These are phyloP conservation scores for Acanthamoeba lugdunensis DNA, from an alignment of 208 protist genomes.

Conservation along the genomic window DNA sequence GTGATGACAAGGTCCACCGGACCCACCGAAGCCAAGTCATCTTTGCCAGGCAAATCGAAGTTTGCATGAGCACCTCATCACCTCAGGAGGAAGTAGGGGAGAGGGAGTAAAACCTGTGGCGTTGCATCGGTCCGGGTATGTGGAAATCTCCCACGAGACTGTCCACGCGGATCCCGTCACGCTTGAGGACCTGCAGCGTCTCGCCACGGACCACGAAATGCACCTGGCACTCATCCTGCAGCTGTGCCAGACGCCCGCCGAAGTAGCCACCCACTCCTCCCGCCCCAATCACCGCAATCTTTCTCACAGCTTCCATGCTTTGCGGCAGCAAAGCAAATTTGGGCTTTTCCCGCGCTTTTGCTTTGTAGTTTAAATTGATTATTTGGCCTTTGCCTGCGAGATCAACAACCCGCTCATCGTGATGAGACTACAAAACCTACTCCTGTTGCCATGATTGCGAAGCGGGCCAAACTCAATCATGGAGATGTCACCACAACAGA, in stretches of 20 bases:
- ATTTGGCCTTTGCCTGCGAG: too few relatives aligned
- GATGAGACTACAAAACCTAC: too few relatives aligned
- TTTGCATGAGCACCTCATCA: neutral
- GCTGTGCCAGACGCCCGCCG: conserved; percentile 20
- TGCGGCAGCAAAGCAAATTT: neutral
- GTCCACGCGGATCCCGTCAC: conserved; percentile 1
- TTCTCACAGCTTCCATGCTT: neutral
- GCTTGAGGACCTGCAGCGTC: neutral
- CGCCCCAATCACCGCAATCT: neutral
- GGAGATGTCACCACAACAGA: too few relatives aligned
- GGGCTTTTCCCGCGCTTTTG: neutral
- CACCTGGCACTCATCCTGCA: conserved; percentile 2
- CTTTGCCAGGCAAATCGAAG: neutral
- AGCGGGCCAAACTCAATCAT: too few relatives aligned
- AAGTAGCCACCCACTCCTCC: conserved; percentile 65
- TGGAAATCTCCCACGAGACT: conserved; percentile 12
- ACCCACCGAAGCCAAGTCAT: neutral
- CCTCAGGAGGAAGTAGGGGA: too few relatives aligned
- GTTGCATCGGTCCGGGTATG: neutral
- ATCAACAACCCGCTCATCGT: too few relatives aligned
- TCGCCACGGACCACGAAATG: conserved; percentile 39
- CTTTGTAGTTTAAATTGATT: too few relatives aligned
- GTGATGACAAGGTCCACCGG: conserved; percentile 37
- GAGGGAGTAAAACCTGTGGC: neutral
- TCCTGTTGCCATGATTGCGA: too few relatives aligned